Percentiles rank a stretch among this genome's conserved stretches.
These are phyloP conservation scores for Suhomyces faveliae DNA, from an alignment of 805 yeast genomes.

Conservation along the genomic window DNA sequence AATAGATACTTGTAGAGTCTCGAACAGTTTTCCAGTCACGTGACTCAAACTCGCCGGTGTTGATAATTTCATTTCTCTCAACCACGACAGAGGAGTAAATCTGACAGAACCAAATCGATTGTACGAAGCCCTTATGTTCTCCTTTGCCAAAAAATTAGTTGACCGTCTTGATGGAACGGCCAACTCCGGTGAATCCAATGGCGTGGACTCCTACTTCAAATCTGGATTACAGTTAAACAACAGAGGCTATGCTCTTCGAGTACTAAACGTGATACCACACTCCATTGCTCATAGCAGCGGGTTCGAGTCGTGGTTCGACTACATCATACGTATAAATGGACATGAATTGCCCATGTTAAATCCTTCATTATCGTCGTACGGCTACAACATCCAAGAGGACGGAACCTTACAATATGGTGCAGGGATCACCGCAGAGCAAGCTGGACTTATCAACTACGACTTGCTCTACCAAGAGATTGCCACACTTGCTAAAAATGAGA, in stretches of 20 bases:
- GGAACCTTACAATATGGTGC: slow-evolving; percentile 41
- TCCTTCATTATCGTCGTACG: slow-evolving; percentile 26
- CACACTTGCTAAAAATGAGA: slow-evolving; percentile 28
- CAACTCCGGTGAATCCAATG: slow-evolving; percentile 12
- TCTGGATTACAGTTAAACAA: slow-evolving; percentile 31
- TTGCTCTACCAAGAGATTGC: slow-evolving; percentile 43
- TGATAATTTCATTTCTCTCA: too few species aligned
- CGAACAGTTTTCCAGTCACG: too few species aligned
- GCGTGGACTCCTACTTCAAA: slow-evolving; percentile 36
- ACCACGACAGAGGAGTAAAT: not conserved
- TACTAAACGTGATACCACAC: slow-evolving; percentile 37
- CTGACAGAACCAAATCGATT: not conserved
- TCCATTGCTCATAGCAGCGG: slow-evolving; percentile 34
- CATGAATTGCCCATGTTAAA: slow-evolving; percentile 50
- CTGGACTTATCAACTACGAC: slow-evolving; percentile 41
- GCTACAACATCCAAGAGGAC: slow-evolving; percentile 39
- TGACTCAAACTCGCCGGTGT: too few species aligned
- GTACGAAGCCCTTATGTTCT: slow-evolving; percentile 29
- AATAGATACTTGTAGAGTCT: too few species aligned
- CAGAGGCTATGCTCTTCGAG: slow-evolving; percentile 42
- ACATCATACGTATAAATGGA: slow-evolving; percentile 75
- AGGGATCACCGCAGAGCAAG: slow-evolving; percentile 32
- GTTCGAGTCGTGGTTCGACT: slow-evolving; percentile 86
- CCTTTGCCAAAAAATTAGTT: slow-evolving; percentile 44
- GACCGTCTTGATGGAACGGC: slow-evolving; percentile 35